Evolutionary conservation across 805 yeast species (phyloP).

Genomic region (Zygoascus biomembranicola): DNA sequence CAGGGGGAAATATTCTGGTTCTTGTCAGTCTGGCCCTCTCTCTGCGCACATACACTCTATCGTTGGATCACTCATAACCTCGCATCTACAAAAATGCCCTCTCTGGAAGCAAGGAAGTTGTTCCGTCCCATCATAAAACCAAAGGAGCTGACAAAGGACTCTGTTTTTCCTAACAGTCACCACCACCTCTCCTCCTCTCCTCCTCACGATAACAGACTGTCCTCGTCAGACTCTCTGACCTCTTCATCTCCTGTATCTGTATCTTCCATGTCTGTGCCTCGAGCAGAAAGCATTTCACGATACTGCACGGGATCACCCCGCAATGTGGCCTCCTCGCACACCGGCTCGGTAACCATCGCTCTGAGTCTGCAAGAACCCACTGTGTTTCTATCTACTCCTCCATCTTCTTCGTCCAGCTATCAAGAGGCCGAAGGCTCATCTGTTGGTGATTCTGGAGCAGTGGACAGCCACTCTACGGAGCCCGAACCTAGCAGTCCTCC

Average conservation of each 20-base stretch:
- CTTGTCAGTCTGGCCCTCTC: no score
- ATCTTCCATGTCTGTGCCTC: neutral
- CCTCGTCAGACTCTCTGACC: neutral
- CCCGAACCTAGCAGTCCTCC: neutral
- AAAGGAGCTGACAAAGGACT: no score
- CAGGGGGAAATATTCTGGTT: no score
- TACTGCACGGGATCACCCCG: slow-evolving; percentile 27
- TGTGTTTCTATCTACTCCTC: slow-evolving; percentile 21
- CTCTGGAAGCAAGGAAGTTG: neutral
- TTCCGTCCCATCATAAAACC: neutral
- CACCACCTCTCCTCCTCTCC: neutral
- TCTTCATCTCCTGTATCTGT: neutral
- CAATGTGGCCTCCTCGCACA: slow-evolving; percentile 23
- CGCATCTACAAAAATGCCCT: neutral
- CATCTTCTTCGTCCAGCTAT: slow-evolving; percentile 12
- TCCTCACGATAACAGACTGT: neutral
- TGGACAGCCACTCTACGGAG: neutral
- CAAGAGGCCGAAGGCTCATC: slow-evolving; percentile 9
- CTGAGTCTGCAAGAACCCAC: slow-evolving; percentile 27
- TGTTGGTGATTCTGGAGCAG: neutral
- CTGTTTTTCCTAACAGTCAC: neutral
- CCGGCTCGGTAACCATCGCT: slow-evolving; percentile 26
- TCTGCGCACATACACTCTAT: no score
- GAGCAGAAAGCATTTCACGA: slow-evolving; percentile 11
- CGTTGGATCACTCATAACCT: no score